Evolutionary conservation across 169 alveolate species (phyloP), one percentile per base, ranked within the genome.

Genomic region (Cryptosporidium parvum): DNA sequence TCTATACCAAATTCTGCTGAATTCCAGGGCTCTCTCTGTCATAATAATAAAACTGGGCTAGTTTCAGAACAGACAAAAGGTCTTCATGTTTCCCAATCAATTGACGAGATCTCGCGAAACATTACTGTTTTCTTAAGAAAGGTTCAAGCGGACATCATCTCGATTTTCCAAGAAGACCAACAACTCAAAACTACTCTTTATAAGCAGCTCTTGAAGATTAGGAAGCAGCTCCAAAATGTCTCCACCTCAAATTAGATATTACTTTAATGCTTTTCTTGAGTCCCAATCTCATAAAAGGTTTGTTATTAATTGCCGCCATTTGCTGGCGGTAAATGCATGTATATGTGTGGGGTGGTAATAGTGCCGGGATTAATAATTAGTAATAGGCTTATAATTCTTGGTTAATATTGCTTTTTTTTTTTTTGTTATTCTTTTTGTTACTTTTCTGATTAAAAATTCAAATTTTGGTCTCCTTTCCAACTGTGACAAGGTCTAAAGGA

Each of bases 301-400:
- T 56, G 16, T 56, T 6, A 14, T n/a, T 56, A 0, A 65, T 65
- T 10, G 29, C 72, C 72, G 72, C 72, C 72, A 37, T 4, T 18
- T 23, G 0, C 9, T 14, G 85, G 85, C 85, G 85, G 85, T 51
- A 71, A 71, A 29, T 71, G 85, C 85, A 71, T 71, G 85, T 45
- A 71, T 33, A 16, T 71, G 23, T 71, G 85, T 45, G 70, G 85
- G 85, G 85, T 71, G 29, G 71, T 39, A 18, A 31, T 44, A 29
- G 84, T 29, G 84, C 45, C 72, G 72, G 72, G 51, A 52, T 69
- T 39, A 45, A 42, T 69, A 69, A 44, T 44, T 39, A 44, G 62
- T 45, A 45, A 4, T 44, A 23, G 44, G 62, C 58, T 39, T 16
- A 44, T 69, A 44, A 39, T 69, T 26, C 84, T 69, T 44, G 58